phyloP scores from a whole-genome alignment of 495 filamentous ascomycete species.

The Stereocaulon alpinum region DNA sequence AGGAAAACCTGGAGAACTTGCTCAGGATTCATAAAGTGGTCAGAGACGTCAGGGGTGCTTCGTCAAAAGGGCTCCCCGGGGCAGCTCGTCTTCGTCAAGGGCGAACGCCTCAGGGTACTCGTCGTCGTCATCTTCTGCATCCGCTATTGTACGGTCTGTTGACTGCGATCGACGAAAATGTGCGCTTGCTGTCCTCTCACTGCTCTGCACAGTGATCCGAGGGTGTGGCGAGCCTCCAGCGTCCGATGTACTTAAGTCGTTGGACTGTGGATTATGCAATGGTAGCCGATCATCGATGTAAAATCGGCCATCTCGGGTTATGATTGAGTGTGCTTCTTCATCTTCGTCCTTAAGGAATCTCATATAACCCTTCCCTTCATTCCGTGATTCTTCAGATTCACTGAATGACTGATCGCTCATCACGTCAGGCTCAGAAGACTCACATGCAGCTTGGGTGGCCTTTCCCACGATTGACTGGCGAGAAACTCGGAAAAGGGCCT shows the following conservation, averaged over 20 bases:
- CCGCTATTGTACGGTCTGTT: neutral
- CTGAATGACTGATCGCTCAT: neutral
- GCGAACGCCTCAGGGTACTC: slow-evolving; percentile 2
- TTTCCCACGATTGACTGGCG: neutral
- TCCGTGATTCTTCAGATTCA: neutral
- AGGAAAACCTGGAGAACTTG: neutral
- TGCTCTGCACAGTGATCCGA: no score
- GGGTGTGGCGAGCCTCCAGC: neutral
- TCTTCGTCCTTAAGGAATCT: neutral
- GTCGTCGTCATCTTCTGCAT: neutral
- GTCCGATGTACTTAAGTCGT: neutral
- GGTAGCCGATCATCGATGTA: neutral
- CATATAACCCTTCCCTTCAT: neutral
- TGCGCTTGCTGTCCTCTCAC: neutral
- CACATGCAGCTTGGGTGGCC: neutral
- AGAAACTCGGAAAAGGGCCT: slow-evolving; percentile 1
- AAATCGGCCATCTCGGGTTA: neutral
- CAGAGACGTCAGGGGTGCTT: neutral
- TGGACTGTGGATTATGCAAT: neutral
- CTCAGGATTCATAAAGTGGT: neutral
- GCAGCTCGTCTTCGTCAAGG: slow-evolving; percentile 2
- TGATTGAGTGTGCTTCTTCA: neutral
- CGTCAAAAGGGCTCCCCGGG: neutral
- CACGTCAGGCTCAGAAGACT: neutral
- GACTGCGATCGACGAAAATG: neutral